Percentiles rank a stretch among this genome's conserved stretches.
Conservation (phyloP, 73 alveolate genomes). For the Paramecium tetraurelia region DNA sequence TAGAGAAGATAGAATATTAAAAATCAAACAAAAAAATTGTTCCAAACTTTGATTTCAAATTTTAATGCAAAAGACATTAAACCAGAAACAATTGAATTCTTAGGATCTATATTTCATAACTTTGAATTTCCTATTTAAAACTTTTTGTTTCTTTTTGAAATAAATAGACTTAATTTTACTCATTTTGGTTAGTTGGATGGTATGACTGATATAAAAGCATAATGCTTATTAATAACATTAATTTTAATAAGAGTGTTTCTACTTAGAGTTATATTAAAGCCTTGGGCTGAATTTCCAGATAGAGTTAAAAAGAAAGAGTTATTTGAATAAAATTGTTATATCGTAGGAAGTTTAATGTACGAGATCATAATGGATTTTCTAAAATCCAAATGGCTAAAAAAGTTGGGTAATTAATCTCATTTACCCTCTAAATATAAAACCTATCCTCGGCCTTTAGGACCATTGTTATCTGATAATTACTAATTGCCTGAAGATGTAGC, state of each 20-base stretch:
- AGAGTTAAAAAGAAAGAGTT: not conserved
- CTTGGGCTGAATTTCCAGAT: slow-evolving; percentile 7
- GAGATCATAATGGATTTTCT: not conserved
- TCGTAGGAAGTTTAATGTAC: slow-evolving; percentile 29
- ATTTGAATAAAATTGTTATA: not conserved
- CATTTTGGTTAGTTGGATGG: not conserved
- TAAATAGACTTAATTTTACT: not conserved
- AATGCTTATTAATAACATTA: not conserved
- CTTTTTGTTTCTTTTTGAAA: slow-evolving; percentile 2
- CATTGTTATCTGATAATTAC: not conserved
- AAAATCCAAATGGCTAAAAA: not conserved
- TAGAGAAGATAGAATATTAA: not conserved
- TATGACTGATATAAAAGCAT: not conserved
- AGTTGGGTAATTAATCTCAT: not conserved
- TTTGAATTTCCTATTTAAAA: not conserved
- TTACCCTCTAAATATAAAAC: not conserved
- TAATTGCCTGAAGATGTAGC: slow-evolving; percentile 13
- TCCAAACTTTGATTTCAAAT: not conserved
- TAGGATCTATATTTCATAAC: not conserved
- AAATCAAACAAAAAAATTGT: not conserved
- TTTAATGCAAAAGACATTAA: not conserved
- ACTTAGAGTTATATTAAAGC: not conserved
- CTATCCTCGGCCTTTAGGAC: not conserved
- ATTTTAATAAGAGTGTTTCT: not conserved
- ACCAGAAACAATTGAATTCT: not conserved